phyloP scores from a whole-genome alignment of 768 basidiomycete genomes.

The Imleria badia region DNA sequence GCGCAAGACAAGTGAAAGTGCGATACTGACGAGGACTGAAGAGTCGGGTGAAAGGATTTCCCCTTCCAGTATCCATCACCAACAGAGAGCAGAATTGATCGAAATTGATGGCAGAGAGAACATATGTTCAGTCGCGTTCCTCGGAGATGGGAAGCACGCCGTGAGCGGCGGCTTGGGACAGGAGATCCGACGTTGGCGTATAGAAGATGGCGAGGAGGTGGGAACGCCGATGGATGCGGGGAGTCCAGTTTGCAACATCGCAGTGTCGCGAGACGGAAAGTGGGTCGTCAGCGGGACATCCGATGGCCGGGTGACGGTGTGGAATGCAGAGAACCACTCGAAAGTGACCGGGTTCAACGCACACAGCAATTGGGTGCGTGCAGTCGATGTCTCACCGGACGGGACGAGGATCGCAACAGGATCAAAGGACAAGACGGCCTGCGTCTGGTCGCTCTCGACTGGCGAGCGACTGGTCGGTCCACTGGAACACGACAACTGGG shows the following conservation, averaged over 20 bases:
- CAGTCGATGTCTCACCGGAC: conserved; percentile 7
- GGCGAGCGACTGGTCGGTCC: too few species aligned
- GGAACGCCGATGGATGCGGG: background rate
- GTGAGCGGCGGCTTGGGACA: background rate
- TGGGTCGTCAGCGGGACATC: background rate
- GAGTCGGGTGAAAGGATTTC: background rate
- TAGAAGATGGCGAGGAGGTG: background rate
- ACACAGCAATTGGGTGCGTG: background rate
- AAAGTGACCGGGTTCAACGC: background rate
- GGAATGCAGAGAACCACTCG: background rate
- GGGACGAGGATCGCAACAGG: background rate
- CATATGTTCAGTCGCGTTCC: background rate
- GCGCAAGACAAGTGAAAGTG: too few species aligned
- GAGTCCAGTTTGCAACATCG: background rate
- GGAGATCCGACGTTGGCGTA: background rate
- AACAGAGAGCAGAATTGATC: background rate
- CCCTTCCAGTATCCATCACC: too few species aligned
- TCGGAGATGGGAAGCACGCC: background rate
- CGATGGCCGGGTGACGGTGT: background rate
- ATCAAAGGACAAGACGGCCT: background rate
- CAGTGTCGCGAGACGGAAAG: background rate
- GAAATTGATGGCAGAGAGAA: background rate
- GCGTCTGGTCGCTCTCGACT: too few species aligned
- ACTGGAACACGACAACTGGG: background rate
- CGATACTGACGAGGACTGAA: too few species aligned